A percentile compares a stretch with the other conserved stretches of the same genome.
These are phyloP conservation scores for Brassica napus DNA, from an alignment of 345 rosid genomes.

Conservation along the genomic window DNA sequence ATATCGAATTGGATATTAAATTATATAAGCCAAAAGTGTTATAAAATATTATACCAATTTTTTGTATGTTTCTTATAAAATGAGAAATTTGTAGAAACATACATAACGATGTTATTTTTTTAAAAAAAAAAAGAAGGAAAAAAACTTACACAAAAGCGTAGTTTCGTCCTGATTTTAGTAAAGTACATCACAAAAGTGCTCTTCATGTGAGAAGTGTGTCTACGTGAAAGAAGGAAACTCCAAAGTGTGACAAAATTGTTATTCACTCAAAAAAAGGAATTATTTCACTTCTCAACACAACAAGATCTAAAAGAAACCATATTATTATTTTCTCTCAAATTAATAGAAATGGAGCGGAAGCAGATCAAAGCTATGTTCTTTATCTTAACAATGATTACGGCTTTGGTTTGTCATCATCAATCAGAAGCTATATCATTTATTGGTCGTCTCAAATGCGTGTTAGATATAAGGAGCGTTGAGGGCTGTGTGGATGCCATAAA, in stretches of 20 bases:
- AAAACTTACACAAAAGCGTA: background rate
- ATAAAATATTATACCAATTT: background rate
- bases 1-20: background rate
- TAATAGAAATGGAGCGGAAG: background rate
- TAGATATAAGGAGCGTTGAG: background rate
- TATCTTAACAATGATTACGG: background rate
- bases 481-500: background rate
- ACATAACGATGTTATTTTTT: background rate
- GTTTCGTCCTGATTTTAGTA: background rate
- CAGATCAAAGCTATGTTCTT: slow-evolving; percentile 1
- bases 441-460: background rate
- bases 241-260: background rate
- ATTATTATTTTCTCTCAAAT: background rate
- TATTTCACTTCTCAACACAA: background rate
- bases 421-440: background rate
- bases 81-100: background rate
- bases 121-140: background rate
- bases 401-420: slow-evolving; percentile 5
- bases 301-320: background rate
- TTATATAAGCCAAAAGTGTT: background rate
- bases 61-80: background rate
- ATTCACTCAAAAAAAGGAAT: background rate
- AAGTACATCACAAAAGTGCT: background rate
- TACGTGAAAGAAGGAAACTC: background rate
- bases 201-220: background rate